Evolutionary conservation across 768 basidiomycete genomes (phyloP).

Genomic region (Omphalotus guepiniiformis): DNA sequence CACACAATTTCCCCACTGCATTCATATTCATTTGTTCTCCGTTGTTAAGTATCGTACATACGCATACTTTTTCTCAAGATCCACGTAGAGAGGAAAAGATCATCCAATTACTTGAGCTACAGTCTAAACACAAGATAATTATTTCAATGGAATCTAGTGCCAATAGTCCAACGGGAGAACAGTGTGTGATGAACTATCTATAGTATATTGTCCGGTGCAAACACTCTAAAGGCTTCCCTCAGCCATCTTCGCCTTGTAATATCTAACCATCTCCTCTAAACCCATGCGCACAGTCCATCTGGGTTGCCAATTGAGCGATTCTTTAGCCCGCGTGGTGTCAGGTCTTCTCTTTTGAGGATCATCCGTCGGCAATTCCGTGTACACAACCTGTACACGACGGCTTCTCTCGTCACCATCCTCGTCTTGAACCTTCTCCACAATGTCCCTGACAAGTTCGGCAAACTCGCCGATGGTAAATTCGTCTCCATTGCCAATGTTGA

Average conservation of each 20-base stretch:
- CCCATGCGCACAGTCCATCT: slow-evolving; percentile 92
- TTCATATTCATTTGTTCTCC: background rate
- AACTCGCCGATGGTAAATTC: slow-evolving; percentile 97
- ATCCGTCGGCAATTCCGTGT: slow-evolving; percentile 82
- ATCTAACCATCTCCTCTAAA: slow-evolving; percentile 90
- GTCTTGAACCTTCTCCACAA: slow-evolving; percentile 89
- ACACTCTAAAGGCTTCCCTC: slow-evolving; percentile 80
- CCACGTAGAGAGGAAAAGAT: background rate
- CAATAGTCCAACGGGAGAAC: no score
- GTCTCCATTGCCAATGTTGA: slow-evolving; percentile 94
- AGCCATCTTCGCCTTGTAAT: slow-evolving; percentile 86
- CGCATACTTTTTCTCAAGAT: background rate
- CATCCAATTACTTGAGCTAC: background rate
- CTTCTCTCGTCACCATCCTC: slow-evolving; percentile 61
- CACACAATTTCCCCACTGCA: background rate
- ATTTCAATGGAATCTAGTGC: background rate
- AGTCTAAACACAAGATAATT: background rate
- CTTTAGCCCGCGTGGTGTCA: slow-evolving; percentile 88
- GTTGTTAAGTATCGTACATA: background rate
- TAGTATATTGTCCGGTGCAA: no score
- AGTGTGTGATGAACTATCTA: no score
- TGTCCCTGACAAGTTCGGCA: slow-evolving; percentile 86
- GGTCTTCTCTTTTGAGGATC: slow-evolving; percentile 94
- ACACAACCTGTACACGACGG: slow-evolving; percentile 61
- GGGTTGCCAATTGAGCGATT: slow-evolving; percentile 84